A percentile compares a stretch with the other conserved stretches of the same genome.
These are phyloP conservation scores for Prunus dulcis DNA, from an alignment of 306 rosid species.

Conservation along the genomic window DNA sequence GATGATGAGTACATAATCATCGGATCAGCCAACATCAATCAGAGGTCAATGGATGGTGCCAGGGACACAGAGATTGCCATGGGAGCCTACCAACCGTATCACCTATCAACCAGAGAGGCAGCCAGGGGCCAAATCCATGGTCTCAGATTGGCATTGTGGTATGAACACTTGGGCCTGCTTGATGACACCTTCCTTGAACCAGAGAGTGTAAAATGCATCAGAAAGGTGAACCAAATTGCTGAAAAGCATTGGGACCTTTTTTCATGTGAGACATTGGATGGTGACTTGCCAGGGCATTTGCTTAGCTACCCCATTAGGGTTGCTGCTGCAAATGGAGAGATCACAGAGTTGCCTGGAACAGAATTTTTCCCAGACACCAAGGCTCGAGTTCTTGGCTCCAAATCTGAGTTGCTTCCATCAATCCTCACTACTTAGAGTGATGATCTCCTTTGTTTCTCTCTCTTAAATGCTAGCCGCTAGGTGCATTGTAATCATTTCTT, in stretches of 20 bases:
- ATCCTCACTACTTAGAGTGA: constrained; percentile 38
- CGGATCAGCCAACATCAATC: constrained; percentile 55
- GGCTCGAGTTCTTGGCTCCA: constrained; percentile 41
- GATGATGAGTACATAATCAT: constrained; percentile 52
- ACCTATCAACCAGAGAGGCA: constrained; percentile 27
- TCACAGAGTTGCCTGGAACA: constrained; percentile 21
- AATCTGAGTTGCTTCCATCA: constrained; percentile 40
- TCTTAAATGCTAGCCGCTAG: not conserved
- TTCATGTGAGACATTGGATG: constrained; percentile 16
- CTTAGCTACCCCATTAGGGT: constrained; percentile 40
- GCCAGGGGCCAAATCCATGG: constrained; percentile 55
- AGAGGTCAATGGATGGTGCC: constrained; percentile 53
- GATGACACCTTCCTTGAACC: constrained; percentile 37
- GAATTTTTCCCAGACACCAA: constrained; percentile 44
- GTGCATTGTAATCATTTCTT: not conserved
- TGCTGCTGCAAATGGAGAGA: constrained; percentile 33
- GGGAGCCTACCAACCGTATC: constrained; percentile 56
- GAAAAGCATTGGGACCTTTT: constrained; percentile 34
- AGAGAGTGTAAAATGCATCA: constrained; percentile 35
- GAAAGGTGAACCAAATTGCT: constrained; percentile 36
- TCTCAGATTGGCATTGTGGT: constrained; percentile 52
- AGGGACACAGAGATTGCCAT: constrained; percentile 53
- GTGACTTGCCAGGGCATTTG: constrained; percentile 47
- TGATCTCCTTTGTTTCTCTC: not conserved
- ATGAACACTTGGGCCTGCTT: constrained; percentile 43